A percentile compares a stretch with the other conserved stretches of the same genome.
phyloP scores from a whole-genome alignment of 495 filamentous ascomycete genomes.

The Bacidia rubella region DNA sequence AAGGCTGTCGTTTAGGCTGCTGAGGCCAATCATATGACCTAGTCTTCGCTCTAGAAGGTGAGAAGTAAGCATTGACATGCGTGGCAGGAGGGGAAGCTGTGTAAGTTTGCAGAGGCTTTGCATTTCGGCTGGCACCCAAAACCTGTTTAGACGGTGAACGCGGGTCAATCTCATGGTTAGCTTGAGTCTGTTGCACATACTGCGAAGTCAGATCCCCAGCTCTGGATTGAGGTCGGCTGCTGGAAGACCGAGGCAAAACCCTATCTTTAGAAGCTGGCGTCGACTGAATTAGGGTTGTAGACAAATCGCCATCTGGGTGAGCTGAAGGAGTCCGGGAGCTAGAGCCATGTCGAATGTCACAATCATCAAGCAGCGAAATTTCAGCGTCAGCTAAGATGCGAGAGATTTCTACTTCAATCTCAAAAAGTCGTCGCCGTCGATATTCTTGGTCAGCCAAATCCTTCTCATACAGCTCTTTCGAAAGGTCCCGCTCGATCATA shows the following conservation, averaged over 20 bases:
- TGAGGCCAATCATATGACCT: slow-evolving; percentile 3
- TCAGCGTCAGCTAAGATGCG: slow-evolving; percentile 6
- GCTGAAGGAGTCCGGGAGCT: not conserved
- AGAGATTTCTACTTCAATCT: slow-evolving; percentile 14
- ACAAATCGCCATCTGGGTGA: not conserved
- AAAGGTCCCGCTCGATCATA: slow-evolving; percentile 9
- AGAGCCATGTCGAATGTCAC: not conserved
- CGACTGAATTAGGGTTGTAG: slow-evolving; percentile 16
- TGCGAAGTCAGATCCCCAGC: slow-evolving; percentile 9
- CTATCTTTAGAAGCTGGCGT: slow-evolving; percentile 6
- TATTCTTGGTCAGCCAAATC: slow-evolving; percentile 7
- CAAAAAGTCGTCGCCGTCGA: slow-evolving; percentile 2
- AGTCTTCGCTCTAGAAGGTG: slow-evolving; percentile 14
- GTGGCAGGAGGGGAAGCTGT: slow-evolving; percentile 7
- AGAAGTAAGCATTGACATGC: slow-evolving; percentile 17
- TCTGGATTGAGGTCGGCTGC: not conserved
- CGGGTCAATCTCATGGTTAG: not conserved
- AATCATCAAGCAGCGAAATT: slow-evolving; percentile 1
- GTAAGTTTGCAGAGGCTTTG: slow-evolving; percentile 13
- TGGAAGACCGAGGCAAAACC: not conserved
- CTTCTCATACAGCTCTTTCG: slow-evolving; percentile 4
- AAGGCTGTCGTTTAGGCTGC: too few relatives aligned
- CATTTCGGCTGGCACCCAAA: not conserved
- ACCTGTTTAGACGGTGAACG: slow-evolving; percentile 3
- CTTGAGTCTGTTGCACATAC: slow-evolving; percentile 20